Conservation (phyloP, 371 early-diverging fungal genomes). For the Apophysomyces variabilis region DNA sequence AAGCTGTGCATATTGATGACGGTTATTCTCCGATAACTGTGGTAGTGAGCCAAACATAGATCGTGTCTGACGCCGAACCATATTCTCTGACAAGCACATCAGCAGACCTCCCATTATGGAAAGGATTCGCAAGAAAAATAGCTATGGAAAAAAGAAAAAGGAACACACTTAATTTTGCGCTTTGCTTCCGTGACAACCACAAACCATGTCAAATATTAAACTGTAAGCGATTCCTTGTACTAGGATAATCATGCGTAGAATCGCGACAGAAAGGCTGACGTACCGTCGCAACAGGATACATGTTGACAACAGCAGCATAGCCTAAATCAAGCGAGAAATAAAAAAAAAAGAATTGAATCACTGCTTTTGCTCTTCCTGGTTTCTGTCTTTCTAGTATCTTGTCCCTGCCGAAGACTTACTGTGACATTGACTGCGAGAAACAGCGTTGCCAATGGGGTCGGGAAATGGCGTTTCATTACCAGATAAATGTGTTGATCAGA, state of each 20-base stretch:
- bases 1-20: slow-evolving; percentile 82
- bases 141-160: slow-evolving; percentile 19
- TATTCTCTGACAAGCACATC: slow-evolving; percentile 80
- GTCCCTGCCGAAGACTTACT: slow-evolving; percentile 32
- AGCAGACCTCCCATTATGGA: slow-evolving; percentile 90
- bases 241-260: slow-evolving; percentile 72
- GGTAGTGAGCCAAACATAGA: slow-evolving; percentile 86
- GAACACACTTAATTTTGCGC: neutral
- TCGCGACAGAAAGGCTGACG: slow-evolving; percentile 78
- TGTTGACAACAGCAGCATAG: slow-evolving; percentile 78
- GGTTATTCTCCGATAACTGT: slow-evolving; percentile 74
- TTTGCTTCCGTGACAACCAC: neutral
- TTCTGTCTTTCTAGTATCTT: too few species aligned
- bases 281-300: slow-evolving; percentile 76
- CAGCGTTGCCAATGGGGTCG: slow-evolving; percentile 9
- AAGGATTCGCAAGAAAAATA: slow-evolving; percentile 87
- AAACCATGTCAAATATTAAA: slow-evolving; percentile 79
- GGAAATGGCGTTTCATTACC: slow-evolving; percentile 27
- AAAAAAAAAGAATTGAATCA: too few species aligned
- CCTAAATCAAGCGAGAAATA: slow-evolving; percentile 18
- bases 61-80: slow-evolving; percentile 33
- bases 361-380: too few species aligned
- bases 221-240: slow-evolving; percentile 90
- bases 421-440: slow-evolving; percentile 65
- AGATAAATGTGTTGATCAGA: slow-evolving; percentile 30